Evolutionary conservation across 208 protist genomes (phyloP).

Genomic region (Kentomonas sorsogonicus): DNA sequence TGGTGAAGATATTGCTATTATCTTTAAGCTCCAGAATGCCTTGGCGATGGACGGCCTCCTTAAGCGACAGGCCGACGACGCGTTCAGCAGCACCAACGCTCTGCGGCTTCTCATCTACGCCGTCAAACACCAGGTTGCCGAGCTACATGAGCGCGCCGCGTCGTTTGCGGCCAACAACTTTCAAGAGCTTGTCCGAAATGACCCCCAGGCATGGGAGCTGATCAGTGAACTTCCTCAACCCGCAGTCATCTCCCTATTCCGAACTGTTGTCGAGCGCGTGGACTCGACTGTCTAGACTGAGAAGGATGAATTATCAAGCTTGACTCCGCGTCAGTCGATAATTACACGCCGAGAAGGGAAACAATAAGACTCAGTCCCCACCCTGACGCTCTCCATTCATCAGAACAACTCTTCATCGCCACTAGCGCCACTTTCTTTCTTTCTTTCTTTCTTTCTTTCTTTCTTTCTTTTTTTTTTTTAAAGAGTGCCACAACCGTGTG

Average conservation of each 20-base stretch:
- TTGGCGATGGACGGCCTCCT: slow-evolving; percentile 84
- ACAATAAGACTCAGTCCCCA: no score
- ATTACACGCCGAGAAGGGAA: no score
- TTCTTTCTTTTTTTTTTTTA: slow-evolving; percentile 16
- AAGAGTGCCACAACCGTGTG: not conserved
- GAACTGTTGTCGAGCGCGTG: slow-evolving; percentile 65
- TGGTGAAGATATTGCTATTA: slow-evolving; percentile 77
- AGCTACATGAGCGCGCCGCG: slow-evolving; percentile 80
- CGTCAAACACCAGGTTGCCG: slow-evolving; percentile 73
- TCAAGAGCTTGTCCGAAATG: slow-evolving; percentile 42
- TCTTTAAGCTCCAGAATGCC: slow-evolving; percentile 76
- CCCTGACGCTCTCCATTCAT: no score
- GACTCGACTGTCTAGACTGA: no score
- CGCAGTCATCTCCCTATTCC: slow-evolving; percentile 71
- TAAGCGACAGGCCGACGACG: slow-evolving; percentile 76
- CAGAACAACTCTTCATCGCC: not conserved
- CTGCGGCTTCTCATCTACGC: slow-evolving; percentile 79
- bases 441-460: slow-evolving; percentile 6
- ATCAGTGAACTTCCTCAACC: slow-evolving; percentile 75
- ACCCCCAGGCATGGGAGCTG: slow-evolving; percentile 81
- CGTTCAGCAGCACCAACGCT: slow-evolving; percentile 59
- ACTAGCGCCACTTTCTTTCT: slow-evolving; percentile 11
- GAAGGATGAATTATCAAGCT: no score
- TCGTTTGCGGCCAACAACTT: slow-evolving; percentile 67
- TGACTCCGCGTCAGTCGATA: no score